Conservation (phyloP, 768 basidiomycete species). For the Cystobasidium ongulense region DNA sequence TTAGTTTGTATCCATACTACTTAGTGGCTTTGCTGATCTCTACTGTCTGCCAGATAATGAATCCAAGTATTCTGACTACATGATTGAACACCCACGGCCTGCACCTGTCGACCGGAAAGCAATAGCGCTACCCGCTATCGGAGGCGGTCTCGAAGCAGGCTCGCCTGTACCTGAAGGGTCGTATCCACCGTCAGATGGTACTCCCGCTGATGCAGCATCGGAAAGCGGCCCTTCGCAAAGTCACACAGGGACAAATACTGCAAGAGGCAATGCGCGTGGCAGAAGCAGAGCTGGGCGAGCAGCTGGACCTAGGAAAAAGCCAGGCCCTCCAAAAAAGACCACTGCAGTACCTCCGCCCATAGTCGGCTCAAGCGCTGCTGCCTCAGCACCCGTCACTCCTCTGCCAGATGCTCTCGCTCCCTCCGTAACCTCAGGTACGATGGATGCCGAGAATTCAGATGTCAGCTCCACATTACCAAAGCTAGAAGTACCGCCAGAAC, state of each 20-base stretch:
- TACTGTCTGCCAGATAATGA: background rate
- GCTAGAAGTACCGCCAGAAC: background rate
- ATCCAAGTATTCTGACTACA: constrained; percentile 18
- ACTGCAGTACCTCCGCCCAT: constrained; percentile 4
- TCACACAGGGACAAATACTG: background rate
- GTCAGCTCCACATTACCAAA: background rate
- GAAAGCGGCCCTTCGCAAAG: background rate
- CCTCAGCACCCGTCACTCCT: background rate
- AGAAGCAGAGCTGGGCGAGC: background rate
- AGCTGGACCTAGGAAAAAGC: constrained; percentile 9
- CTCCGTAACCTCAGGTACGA: background rate
- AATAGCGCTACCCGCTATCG: background rate
- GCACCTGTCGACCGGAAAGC: constrained; percentile 13
- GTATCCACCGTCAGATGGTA: background rate
- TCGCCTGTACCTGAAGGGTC: constrained; percentile 12
- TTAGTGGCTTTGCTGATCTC: background rate
- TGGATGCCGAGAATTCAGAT: background rate
- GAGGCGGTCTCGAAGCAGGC: background rate
- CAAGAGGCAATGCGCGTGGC: background rate
- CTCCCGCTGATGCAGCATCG: background rate
- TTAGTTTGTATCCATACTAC: background rate
- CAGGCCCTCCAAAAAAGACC: constrained; percentile 10
- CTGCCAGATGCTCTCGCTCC: background rate
- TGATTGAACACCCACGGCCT: constrained; percentile 15
- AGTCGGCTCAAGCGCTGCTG: background rate